phyloP scores from a whole-genome alignment of 1,284 basidiomycete species.

The Marasmius oreades region DNA sequence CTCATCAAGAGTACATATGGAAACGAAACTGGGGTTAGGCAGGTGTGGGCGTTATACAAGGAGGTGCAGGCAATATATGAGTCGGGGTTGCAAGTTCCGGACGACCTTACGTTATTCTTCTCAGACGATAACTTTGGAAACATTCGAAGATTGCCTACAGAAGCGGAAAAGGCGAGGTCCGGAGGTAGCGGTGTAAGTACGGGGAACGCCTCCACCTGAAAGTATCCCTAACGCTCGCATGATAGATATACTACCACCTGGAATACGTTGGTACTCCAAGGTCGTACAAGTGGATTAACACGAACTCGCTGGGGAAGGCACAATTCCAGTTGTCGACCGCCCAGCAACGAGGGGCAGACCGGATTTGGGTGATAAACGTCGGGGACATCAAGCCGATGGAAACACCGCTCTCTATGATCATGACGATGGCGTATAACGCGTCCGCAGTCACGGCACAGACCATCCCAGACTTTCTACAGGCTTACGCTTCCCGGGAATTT shows the following conservation, averaged over 20 bases:
- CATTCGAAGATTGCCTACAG: slow-evolving; percentile 9
- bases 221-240: not conserved
- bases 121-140: slow-evolving; percentile 13
- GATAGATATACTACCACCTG: slow-evolving; percentile 11
- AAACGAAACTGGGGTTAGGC: slow-evolving; percentile 7
- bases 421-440: slow-evolving; percentile 9
- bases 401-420: slow-evolving; percentile 7
- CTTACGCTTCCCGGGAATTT: slow-evolving; percentile 4
- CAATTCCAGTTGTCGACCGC: slow-evolving; percentile 6
- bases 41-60: slow-evolving; percentile 12
- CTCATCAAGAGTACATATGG: slow-evolving; percentile 10
- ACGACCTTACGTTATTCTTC: slow-evolving; percentile 10
- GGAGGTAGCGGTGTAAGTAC: slow-evolving; percentile 11
- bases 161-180: slow-evolving; percentile 4
- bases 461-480: not conserved
- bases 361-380: slow-evolving; percentile 11
- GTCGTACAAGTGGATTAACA: slow-evolving; percentile 14
- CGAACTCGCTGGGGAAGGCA: slow-evolving; percentile 10
- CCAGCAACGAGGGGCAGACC: not conserved
- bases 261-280: slow-evolving; percentile 10
- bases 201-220: not conserved
- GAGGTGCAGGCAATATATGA: slow-evolving; percentile 11
- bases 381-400: slow-evolving; percentile 12
- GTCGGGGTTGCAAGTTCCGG: slow-evolving; percentile 5
- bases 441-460: not conserved